Conservation (phyloP, 2,329 filamentous ascomycete genomes). For the Aspergillus sergii region DNA sequence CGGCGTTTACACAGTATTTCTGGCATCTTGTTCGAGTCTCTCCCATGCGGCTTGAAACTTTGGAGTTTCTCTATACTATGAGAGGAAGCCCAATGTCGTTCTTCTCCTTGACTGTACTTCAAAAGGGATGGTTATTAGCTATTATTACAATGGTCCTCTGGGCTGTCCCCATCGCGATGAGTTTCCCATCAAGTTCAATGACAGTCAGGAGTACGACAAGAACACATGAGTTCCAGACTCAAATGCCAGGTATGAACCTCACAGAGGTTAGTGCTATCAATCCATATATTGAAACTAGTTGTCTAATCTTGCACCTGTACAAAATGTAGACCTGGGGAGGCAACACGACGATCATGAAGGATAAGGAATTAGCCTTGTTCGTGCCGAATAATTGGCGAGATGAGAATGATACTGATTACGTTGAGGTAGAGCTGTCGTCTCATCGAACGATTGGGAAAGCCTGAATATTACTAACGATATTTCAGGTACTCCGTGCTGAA, state of each 20-base stretch:
- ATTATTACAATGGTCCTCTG: not conserved
- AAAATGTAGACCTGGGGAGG: not conserved
- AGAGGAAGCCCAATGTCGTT: not conserved
- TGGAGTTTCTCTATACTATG: not conserved
- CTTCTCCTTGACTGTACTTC: not conserved
- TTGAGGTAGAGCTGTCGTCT: not conserved
- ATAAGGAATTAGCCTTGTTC: not conserved
- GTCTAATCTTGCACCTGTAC: not conserved
- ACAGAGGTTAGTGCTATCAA: not conserved
- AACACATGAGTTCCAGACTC: rapidly evolving
- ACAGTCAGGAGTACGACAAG: not conserved
- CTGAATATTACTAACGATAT: rapidly evolving
- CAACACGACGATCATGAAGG: not conserved
- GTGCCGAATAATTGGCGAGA: not conserved
- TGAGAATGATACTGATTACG: not conserved
- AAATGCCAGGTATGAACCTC: not conserved
- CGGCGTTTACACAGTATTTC: not conserved
- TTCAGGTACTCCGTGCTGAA: not conserved
- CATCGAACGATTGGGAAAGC: rapidly evolving
- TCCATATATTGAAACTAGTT: not conserved
- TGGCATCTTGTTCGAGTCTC: not conserved
- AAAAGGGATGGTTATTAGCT: not conserved
- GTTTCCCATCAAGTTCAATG: not conserved
- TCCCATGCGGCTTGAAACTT: not conserved
- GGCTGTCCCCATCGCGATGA: not conserved